phyloP scores from a whole-genome alignment of 495 filamentous ascomycete genomes.

The Aspergillus egyptiacus region DNA sequence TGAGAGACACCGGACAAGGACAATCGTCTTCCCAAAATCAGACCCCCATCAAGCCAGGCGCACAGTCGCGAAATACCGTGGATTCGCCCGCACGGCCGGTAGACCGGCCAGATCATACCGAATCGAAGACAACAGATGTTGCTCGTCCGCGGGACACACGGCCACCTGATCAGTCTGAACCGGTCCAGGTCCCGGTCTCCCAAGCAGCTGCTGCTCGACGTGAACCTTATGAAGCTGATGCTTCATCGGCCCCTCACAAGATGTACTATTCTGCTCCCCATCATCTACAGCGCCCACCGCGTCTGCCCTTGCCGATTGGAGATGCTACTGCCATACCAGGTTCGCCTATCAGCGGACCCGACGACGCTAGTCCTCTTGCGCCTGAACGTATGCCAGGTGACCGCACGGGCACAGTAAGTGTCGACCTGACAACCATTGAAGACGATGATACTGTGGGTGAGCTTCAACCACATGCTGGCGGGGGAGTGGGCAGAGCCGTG shows the following conservation, averaged over 20 bases:
- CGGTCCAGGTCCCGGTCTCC: conserved; percentile 46
- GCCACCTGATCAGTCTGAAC: conserved; percentile 37
- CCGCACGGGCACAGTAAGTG: conserved; percentile 41
- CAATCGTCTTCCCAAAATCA: conserved; percentile 35
- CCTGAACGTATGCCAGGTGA: conserved; percentile 44
- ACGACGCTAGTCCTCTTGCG: conserved; percentile 47
- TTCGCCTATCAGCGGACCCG: conserved; percentile 69
- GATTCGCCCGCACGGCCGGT: conserved; percentile 21
- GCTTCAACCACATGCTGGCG: conserved; percentile 53
- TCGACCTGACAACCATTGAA: conserved; percentile 61
- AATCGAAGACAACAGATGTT: conserved; percentile 17
- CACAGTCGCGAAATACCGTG: conserved; percentile 33
- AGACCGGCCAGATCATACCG: conserved; percentile 19
- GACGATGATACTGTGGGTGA: conserved; percentile 78
- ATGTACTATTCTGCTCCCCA: conserved; percentile 46
- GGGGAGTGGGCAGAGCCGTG: conserved; percentile 48
- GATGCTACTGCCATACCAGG: conserved; percentile 80
- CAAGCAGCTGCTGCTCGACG: conserved; percentile 27
- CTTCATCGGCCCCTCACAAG: conserved; percentile 42
- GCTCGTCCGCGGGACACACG: conserved; percentile 22
- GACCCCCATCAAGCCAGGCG: conserved; percentile 33
- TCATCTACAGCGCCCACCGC: conserved; percentile 69
- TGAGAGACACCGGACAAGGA: conserved; percentile 38
- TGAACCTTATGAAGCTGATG: conserved; percentile 27
- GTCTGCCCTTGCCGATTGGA: conserved; percentile 85